Base-by-base conservation (phyloP, 495 filamentous ascomycete species). In the Xylaria telfairii region DNA sequence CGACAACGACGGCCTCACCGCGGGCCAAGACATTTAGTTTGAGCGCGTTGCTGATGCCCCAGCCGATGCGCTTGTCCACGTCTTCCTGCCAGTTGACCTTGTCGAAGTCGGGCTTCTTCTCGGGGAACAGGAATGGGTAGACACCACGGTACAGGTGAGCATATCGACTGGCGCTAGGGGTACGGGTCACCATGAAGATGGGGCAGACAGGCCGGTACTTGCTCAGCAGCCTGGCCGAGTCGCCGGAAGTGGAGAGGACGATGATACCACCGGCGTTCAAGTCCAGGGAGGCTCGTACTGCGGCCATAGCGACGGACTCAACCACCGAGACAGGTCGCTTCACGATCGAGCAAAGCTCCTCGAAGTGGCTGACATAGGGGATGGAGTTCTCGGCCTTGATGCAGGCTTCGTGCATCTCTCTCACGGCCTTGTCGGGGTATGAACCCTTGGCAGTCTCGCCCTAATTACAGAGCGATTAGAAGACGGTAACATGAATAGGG, bases 121-220 rank as follows among this genome's bases (percentile, higher is more conserved):
- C 91, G 59, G 92, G 89, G 87, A 97, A 99, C 72, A 91, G 86
- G 91, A 98, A 98, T 24, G 96, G 96, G 80, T 97, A 99, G 62
- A 98, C 95, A 72, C 96, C 96, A 75, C 96, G 96, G 84, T 98
- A 98, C 77, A 99, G 83, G 82, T 98, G 96, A 62, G 91, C 93
- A 82, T 94, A 98, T 84, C 96, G 86, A 42, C 93, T 90, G 53
- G 96, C 94, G 59, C 86, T 88, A 28, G 90, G 79, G 81, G 92
- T 97, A 69, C 96, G 90, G 68, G 94, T 96, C 74, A 99, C 91
- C 96, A 98, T 99, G 85, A 99, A 91, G 81, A 99, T 97, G 63
- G 96, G 96, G 90, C 96, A 98, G 64, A 97, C 94, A 34, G 96
- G 96, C 76, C 96, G 92, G 84, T 98, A 99, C 86, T 99, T 99